Percentiles rank a stretch among this genome's conserved stretches.
phyloP scores from a whole-genome alignment of 2,329 filamentous ascomycete genomes.

The Cadophora malorum region DNA sequence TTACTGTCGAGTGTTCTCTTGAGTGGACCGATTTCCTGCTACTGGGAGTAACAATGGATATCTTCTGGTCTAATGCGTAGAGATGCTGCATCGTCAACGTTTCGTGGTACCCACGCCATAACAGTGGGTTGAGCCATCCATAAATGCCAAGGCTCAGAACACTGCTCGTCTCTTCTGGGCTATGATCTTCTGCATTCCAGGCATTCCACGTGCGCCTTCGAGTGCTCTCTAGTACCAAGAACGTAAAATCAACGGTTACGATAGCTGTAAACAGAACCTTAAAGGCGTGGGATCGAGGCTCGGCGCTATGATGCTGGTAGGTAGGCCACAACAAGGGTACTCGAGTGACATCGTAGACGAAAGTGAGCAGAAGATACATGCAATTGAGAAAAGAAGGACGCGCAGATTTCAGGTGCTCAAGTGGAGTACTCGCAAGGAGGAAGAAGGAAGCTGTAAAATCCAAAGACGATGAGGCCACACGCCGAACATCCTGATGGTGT shows the following conservation, averaged over 20 bases:
- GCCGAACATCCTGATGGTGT: neutral
- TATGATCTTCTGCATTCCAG: neutral
- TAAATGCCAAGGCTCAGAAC: neutral
- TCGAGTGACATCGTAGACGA: neutral
- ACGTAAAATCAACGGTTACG: neutral
- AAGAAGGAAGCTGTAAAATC: neutral
- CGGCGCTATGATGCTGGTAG: neutral
- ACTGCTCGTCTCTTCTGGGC: conserved; percentile 7
- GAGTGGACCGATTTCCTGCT: neutral
- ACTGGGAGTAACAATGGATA: neutral
- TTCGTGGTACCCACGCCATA: neutral
- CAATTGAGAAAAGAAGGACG: neutral
- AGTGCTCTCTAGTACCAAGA: neutral
- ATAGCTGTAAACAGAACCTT: neutral
- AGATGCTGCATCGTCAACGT: neutral
- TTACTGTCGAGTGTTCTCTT: neutral
- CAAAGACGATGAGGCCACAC: neutral
- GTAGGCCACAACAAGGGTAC: neutral
- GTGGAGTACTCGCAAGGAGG: neutral
- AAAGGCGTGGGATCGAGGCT: neutral
- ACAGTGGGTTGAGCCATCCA: conserved; percentile 8
- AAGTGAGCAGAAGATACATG: neutral
- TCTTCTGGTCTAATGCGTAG: neutral
- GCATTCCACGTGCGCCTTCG: neutral
- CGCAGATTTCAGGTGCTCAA: neutral